Conservation (phyloP, 2,329 filamentous ascomycete species). For the Penicillium glabrum region DNA sequence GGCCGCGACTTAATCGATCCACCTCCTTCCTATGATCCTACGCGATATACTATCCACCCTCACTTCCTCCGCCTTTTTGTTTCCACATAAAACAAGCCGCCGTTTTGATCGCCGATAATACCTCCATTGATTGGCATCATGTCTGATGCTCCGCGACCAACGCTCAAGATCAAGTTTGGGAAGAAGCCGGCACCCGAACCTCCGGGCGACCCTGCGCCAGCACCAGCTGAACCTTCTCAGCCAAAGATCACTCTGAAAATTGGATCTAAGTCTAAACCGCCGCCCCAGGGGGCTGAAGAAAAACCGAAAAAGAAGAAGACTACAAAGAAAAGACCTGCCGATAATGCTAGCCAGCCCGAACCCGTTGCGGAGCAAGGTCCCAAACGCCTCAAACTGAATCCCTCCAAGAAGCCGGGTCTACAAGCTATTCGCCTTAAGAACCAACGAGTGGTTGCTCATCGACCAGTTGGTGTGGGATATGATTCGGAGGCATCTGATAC, state of each 20-base stretch:
- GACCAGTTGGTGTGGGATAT: constrained; percentile 83
- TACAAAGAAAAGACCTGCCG: constrained; percentile 41
- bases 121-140: constrained; percentile 22
- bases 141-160: constrained; percentile 35
- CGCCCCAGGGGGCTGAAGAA: constrained; percentile 12
- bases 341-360: constrained; percentile 27
- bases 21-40: neutral
- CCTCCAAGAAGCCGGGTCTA: constrained; percentile 38
- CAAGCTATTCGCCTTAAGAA: constrained; percentile 61
- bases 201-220: constrained; percentile 16
- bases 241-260: constrained; percentile 46
- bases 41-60: neutral
- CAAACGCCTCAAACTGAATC: constrained; percentile 42
- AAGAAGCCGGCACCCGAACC: constrained; percentile 33
- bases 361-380: constrained; percentile 26
- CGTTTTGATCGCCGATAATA: neutral
- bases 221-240: constrained; percentile 28
- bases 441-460: constrained; percentile 66
- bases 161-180: constrained; percentile 44
- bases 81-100: neutral
- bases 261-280: constrained; percentile 33
- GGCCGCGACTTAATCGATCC: neutral
- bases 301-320: constrained; percentile 38
- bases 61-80: neutral
- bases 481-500: constrained; percentile 93